Conservation (phyloP, 345 rosid species). For the Melaleuca alternifolia region DNA sequence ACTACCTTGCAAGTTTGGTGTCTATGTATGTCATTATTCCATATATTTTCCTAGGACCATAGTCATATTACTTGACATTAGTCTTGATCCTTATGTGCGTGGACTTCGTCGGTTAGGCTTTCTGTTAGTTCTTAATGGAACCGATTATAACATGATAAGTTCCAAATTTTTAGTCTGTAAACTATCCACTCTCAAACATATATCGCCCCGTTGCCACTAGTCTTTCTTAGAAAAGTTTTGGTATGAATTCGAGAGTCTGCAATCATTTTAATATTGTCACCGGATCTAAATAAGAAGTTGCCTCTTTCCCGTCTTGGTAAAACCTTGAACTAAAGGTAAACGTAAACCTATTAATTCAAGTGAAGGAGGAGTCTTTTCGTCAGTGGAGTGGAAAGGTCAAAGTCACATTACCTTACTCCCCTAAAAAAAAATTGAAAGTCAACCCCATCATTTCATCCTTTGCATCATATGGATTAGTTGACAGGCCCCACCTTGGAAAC, state of each 20-base stretch:
- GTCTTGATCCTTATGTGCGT: not conserved
- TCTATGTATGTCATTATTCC: too few relatives aligned
- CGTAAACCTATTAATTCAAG: not conserved
- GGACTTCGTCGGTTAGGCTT: accelerated
- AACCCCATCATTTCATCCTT: not conserved
- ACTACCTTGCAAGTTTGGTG: too few relatives aligned
- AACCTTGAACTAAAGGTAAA: not conserved
- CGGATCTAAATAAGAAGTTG: not conserved
- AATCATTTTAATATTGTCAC: not conserved
- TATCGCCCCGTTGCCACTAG: not conserved
- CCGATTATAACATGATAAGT: not conserved
- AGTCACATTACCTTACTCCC: not conserved
- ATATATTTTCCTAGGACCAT: not conserved
- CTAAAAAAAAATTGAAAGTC: not conserved
- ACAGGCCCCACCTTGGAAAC: not conserved
- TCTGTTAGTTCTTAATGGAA: accelerated
- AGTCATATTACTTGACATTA: not conserved
- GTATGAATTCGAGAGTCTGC: accelerated
- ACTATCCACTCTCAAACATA: accelerated
- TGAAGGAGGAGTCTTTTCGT: not conserved
- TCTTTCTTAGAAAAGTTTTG: not conserved
- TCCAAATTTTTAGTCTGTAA: not conserved
- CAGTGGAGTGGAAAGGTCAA: not conserved
- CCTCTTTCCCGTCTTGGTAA: not conserved
- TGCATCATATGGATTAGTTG: not conserved